Percentiles rank a stretch among this genome's conserved stretches.
Evolutionary conservation across 495 filamentous ascomycete species (phyloP).

Genomic region (Penicillium coprophilum): DNA sequence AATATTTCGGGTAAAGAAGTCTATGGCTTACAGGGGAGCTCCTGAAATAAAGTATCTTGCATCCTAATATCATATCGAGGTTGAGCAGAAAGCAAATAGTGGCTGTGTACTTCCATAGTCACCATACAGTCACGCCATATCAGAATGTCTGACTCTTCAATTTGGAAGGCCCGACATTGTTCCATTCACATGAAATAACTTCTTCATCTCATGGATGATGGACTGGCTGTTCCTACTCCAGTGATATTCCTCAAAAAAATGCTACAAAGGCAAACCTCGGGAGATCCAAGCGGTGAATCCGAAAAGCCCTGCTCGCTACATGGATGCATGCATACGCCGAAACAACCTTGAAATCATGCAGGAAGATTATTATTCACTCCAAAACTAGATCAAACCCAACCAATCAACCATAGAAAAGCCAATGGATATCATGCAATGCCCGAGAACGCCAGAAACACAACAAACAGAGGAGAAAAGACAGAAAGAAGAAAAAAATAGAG

Average conservation of each 20-base stretch:
- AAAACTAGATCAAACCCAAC: conserved; percentile 8
- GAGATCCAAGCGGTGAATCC: neutral
- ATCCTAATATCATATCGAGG: neutral
- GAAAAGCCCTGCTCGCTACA: no score
- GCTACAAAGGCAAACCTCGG: neutral
- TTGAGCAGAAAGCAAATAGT: neutral
- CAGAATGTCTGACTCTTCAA: neutral
- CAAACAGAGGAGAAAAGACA: neutral
- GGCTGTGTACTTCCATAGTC: neutral
- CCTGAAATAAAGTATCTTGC: neutral
- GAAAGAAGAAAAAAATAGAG: conserved; percentile 6
- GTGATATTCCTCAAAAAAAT: neutral
- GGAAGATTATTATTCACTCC: conserved; percentile 4
- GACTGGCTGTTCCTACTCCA: no score
- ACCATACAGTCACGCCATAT: conserved; percentile 1
- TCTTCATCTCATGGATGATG: neutral
- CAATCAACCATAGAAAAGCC: conserved; percentile 18
- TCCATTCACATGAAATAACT: neutral
- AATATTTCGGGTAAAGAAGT: neutral
- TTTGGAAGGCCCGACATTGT: neutral
- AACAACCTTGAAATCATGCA: neutral
- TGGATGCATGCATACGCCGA: neutral
- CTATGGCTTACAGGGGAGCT: neutral
- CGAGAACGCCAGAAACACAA: conserved; percentile 18
- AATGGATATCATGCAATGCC: conserved; percentile 37